Conservation (phyloP, 179 eudicot species). For the Nepenthes alata region DNA sequence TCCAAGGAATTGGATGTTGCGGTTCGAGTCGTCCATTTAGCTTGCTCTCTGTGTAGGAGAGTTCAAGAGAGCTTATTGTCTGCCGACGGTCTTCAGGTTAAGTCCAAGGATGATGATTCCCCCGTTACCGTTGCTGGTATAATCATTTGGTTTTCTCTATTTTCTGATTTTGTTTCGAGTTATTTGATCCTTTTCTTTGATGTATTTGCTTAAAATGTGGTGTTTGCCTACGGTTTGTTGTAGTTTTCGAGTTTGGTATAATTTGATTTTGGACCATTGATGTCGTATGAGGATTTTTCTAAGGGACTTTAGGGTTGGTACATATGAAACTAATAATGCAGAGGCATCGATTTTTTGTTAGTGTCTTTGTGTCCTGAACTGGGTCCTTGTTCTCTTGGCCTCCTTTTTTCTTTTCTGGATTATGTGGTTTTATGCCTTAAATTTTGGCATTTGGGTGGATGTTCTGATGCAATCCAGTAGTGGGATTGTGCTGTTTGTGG, state of each 20-base stretch:
- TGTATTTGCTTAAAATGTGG: slow-evolving; percentile 1
- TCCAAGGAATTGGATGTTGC: slow-evolving; percentile 62
- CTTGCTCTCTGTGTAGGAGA: slow-evolving; percentile 54
- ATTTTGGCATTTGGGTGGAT: too few species aligned
- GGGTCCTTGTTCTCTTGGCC: too few species aligned
- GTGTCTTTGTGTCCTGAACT: too few species aligned
- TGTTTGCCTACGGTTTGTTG: not conserved
- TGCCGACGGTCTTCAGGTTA: slow-evolving; percentile 27
- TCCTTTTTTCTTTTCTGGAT: too few species aligned
- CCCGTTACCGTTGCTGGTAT: slow-evolving; percentile 88
- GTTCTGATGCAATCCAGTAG: too few species aligned
- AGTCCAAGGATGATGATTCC: slow-evolving; percentile 76
- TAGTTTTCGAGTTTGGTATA: not conserved
- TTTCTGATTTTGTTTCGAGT: not conserved
- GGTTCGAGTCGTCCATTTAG: slow-evolving; percentile 79
- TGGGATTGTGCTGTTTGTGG: too few species aligned
- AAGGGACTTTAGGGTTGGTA: too few species aligned
- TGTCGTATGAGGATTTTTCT: not conserved
- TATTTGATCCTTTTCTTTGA: not conserved
- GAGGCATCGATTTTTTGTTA: too few species aligned
- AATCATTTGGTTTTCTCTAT: slow-evolving; percentile 1
- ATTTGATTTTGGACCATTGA: not conserved
- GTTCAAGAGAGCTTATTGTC: slow-evolving; percentile 50
- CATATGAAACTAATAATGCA: too few species aligned
- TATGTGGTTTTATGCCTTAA: too few species aligned